Conservation (phyloP, 2,329 filamentous ascomycete genomes). For the Microcera coccophila region DNA sequence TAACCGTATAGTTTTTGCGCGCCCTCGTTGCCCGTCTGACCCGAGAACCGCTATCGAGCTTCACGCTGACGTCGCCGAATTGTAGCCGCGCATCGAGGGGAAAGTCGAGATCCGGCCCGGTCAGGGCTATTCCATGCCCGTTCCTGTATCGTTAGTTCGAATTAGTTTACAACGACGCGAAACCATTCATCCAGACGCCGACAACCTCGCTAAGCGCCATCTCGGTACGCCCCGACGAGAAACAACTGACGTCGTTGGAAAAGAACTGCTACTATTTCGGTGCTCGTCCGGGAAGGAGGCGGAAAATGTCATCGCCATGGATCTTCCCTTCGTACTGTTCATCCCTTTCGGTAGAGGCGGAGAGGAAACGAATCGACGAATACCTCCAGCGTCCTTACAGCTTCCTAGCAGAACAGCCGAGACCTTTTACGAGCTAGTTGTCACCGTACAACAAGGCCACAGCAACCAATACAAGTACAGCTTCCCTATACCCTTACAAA, state of each 20-base stretch:
- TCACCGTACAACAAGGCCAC: conserved; percentile 88
- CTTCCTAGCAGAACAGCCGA: conserved; percentile 91
- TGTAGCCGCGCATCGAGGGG: conserved; percentile 89
- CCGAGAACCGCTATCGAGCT: conserved; percentile 5
- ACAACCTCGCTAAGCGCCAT: conserved; percentile 89
- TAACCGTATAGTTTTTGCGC: conserved; percentile 26
- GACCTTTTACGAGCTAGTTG: conserved; percentile 94
- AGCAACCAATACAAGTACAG: conserved; percentile 83
- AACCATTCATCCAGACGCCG: conserved; percentile 93
- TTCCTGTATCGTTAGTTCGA: conserved; percentile 86
- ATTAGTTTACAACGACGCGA: conserved; percentile 92
- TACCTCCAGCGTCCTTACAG: conserved; percentile 88
- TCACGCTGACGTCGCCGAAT: conserved; percentile 17
- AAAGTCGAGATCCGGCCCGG: conserved; percentile 93
- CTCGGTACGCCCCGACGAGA: conserved; percentile 87
- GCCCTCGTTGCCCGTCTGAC: conserved; percentile 8
- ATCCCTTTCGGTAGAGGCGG: conserved; percentile 92
- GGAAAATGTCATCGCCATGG: conserved; percentile 91
- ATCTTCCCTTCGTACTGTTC: conserved; percentile 93
- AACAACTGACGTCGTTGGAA: conserved; percentile 86
- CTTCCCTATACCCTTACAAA: conserved; percentile 84
- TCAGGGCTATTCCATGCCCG: conserved; percentile 80
- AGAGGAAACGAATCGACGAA: conserved; percentile 81
- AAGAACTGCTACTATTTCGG: conserved; percentile 88
- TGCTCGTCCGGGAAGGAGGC: conserved; percentile 79